Conservation (phyloP, 2,329 filamentous ascomycete species). For the Xylaria sp. region DNA sequence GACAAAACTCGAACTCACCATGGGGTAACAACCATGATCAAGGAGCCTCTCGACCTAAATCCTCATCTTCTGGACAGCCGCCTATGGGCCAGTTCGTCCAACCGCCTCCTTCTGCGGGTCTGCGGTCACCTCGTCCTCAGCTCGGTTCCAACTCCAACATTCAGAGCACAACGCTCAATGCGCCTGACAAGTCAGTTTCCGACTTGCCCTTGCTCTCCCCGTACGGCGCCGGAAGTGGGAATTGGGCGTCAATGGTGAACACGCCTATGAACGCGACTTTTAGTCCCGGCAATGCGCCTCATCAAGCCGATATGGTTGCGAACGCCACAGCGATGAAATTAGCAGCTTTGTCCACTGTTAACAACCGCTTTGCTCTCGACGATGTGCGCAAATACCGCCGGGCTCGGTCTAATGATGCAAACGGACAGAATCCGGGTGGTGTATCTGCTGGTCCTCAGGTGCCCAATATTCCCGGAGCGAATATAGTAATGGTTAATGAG, state of each 20-base stretch:
- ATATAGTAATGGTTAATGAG: constrained; percentile 94
- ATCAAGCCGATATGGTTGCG: constrained; percentile 96
- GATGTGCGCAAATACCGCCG: constrained; percentile 97
- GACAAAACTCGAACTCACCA: constrained; percentile 78
- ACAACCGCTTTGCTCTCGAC: constrained; percentile 96
- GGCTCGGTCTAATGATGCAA: constrained; percentile 86
- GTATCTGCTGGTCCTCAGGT: constrained; percentile 74
- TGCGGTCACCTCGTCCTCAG: constrained; percentile 82
- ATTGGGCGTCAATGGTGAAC: constrained; percentile 99
- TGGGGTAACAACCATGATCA: constrained; percentile 73
- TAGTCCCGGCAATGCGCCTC: constrained; percentile 70
- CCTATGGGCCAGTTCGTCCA: constrained; percentile 97
- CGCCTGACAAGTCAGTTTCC: constrained; percentile 72
- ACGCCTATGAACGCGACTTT: constrained; percentile 95
- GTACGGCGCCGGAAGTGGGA: constrained; percentile 81
- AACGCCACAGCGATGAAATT: constrained; percentile 99
- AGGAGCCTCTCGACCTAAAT: constrained; percentile 74
- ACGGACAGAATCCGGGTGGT: constrained; percentile 68
- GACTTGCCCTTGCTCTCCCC: constrained; percentile 90
- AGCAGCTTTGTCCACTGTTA: constrained; percentile 94
- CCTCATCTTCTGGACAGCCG: constrained; percentile 78
- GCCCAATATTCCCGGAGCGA: constrained; percentile 74
- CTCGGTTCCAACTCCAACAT: constrained; percentile 75
- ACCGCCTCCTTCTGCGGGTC: constrained; percentile 76
- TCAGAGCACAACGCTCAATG: constrained; percentile 84